Evolutionary conservation across 1,139 yeast species (phyloP), one percentile per base, ranked within the genome.

Genomic region (Kodamaea sp.): DNA sequence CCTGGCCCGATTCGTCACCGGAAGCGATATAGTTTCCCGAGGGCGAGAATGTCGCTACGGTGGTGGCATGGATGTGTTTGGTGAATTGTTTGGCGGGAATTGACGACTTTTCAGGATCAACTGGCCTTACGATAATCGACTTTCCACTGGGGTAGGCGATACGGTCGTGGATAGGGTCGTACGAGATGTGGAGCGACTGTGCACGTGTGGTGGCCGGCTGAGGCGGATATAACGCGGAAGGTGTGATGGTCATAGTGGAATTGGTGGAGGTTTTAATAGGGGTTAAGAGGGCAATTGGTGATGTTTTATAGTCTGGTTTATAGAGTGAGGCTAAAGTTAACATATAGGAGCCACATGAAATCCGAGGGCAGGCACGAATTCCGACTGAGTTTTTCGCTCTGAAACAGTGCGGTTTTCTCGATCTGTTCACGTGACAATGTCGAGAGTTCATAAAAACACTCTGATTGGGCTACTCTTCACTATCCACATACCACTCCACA

Each of bases 21-120:
- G 95, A 84, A 2, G 96, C 97, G 21, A 92, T 66, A 58, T 87
- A 90, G 59, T 73, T 83, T 1, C 98, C 97, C 10, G 90, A 80
- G 2, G 97, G 96, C 1, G 96, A 72, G 56, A 92, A 88, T 26
- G 78, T 75, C 8, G 94, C 97, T 5, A 83, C 95, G 3, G 59
- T 54, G 0, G 95, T 83, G 23, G 75, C 63, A 24, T 70, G 68
- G 26, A 74, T 73, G 60, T 92, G 98, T 33, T 78, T 82, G 9
- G 77, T 75, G 61, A 84, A 89, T 53, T 88, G 95, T 12, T 71
- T 59, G 2, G 75, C 61, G 2, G 82, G 76, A 9, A 50, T 30
- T 7, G 55, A 46, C 39, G 35, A 27, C 14, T 11, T 18, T 11
- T 66, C 61, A 21, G 73, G 72, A 29, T 64, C 68, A 26, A 87